Base-by-base conservation (phyloP, 257 asterid species). In the Salvia hispanica region DNA sequence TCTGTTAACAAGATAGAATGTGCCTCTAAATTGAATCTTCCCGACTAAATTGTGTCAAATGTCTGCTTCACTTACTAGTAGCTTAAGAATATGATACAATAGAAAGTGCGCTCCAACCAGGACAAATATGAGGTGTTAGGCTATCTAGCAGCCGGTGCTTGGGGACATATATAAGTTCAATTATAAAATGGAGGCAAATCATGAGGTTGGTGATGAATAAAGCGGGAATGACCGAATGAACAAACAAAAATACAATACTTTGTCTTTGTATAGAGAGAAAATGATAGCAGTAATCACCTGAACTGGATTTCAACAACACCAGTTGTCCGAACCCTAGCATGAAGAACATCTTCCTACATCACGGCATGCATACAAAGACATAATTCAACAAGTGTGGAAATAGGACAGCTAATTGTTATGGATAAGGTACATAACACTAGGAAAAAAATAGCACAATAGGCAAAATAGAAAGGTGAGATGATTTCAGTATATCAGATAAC, bases 231-330 rank as follows among this genome's bases (percentile, higher is more conserved):
- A 62, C 18, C 9, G 46, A 21, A 47, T 21, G 2, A 62, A 37
- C 9, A 46, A 14, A 34, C 54, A 45, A 44, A 9, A 8, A 14
- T 5, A 43, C 36, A 69, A 10, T 10, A 7, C 34, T 58, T 44
- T 56, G 48, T 44, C 40, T 18, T 16, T 33, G 44, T 48, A 62
- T 11, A 70, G 58, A 48, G 45, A 63, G 65, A 52, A 66, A 63
- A 61, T 67, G 56, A 45, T 79, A 77, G 10, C 60, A 70, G 76
- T 9, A 70, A 70, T 82, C 77, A 94, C 99, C 99, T 94, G 96
- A 94, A 94, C 71, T 94, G 99, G 76, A 94, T 94, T 78, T 94
- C 98, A 50, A 94, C 99, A 65, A 91, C 96, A 58, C 99, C 99
- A 21, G 95, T 91, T 62, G 99, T 94, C 76, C 98, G 96, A 76